Evolutionary conservation across 2,329 filamentous ascomycete genomes (phyloP).

Genomic region (Teratosphaeriaceae sp.): DNA sequence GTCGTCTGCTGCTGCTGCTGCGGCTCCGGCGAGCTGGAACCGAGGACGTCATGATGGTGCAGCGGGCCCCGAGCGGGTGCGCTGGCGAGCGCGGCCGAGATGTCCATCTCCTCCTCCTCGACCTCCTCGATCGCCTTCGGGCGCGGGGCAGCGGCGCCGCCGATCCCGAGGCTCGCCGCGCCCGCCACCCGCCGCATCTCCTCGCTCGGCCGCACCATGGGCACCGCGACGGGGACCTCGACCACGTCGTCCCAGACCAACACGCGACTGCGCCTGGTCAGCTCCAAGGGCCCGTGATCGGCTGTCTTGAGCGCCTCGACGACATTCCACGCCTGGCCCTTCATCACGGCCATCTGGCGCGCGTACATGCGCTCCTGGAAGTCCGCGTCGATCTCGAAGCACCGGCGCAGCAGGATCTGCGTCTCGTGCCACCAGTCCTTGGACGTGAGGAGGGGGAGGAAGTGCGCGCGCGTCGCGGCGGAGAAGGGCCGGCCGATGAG

Average conservation of each 20-base stretch:
- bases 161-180: slow-evolving; percentile 15
- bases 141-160: slow-evolving; percentile 15
- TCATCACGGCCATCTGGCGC: slow-evolving; percentile 98
- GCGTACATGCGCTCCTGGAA: slow-evolving; percentile 99
- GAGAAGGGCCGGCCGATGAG: slow-evolving; percentile 96
- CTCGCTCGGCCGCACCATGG: slow-evolving; percentile 75
- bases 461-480: slow-evolving; percentile 86
- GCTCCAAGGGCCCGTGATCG: slow-evolving; percentile 88
- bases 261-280: slow-evolving; percentile 82
- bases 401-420: slow-evolving; percentile 72
- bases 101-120: slow-evolving; percentile 93
- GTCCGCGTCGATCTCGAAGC: slow-evolving; percentile 88
- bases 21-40: slow-evolving; percentile 33
- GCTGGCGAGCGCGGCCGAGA: slow-evolving; percentile 62
- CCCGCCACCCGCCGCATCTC: slow-evolving; percentile 63
- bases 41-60: slow-evolving; percentile 63
- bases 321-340: slow-evolving; percentile 98
- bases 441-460: slow-evolving; percentile 89
- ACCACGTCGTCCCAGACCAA: slow-evolving; percentile 98
- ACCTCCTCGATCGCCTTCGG: slow-evolving; percentile 15
- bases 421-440: slow-evolving; percentile 97
- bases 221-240: slow-evolving; percentile 89
- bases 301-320: slow-evolving; percentile 91
- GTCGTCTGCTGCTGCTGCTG: slow-evolving; percentile 27
- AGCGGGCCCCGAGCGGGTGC: slow-evolving; percentile 37